These are phyloP conservation scores for Mycena haematopus DNA, from an alignment of 768 basidiomycete species.

Conservation along the genomic window DNA sequence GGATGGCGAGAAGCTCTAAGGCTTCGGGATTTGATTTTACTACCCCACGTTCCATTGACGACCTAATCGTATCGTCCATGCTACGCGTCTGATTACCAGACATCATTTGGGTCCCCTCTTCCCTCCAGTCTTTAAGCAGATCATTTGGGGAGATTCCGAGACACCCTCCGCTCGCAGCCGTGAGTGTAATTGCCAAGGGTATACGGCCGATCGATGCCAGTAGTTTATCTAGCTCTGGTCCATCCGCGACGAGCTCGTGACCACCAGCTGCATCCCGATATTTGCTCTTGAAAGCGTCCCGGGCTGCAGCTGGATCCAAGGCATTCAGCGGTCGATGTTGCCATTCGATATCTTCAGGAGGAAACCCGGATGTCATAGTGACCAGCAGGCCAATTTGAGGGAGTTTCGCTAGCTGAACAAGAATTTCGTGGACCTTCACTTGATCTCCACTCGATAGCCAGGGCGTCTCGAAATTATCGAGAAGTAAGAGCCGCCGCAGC, in stretches of 20 bases:
- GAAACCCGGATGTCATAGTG: neutral
- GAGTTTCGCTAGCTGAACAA: neutral
- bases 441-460: neutral
- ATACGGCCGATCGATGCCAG: slow-evolving; percentile 36
- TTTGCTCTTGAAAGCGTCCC: too few species aligned
- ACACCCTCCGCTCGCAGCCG: slow-evolving; percentile 35
- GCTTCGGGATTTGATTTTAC: slow-evolving; percentile 31
- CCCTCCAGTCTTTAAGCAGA: slow-evolving; percentile 3
- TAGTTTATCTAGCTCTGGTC: slow-evolving; percentile 3
- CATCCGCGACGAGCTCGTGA: too few species aligned
- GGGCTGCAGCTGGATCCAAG: neutral
- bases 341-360: neutral
- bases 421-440: neutral
- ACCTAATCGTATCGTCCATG: slow-evolving; percentile 3
- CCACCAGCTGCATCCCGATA: too few species aligned
- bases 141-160: neutral
- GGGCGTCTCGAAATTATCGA: neutral
- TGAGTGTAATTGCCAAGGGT: slow-evolving; percentile 43
- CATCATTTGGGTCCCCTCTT: slow-evolving; percentile 6
- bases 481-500: neutral
- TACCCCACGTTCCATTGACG: slow-evolving; percentile 22
- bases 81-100: too few species aligned
- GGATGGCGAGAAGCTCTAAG: slow-evolving; percentile 30
- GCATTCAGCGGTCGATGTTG: neutral
- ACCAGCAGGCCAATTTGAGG: neutral